Evolutionary conservation across 331 rosid species (phyloP).

Genomic region (Malus hybrid): DNA sequence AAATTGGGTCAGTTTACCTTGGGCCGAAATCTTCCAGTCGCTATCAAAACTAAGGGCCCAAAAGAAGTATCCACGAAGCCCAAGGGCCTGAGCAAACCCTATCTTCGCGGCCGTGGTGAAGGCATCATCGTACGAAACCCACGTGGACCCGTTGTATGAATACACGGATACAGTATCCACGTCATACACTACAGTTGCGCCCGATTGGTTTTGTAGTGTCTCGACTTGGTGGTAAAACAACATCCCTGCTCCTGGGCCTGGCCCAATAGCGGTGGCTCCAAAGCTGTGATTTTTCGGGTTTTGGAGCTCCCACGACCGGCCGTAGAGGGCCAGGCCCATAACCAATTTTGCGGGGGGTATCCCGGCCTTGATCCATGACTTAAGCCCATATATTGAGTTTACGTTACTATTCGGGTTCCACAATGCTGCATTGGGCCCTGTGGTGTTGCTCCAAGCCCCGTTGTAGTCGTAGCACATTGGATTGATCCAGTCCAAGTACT

Average conservation of each 20-base stretch:
- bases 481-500: conserved; percentile 55
- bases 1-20: conserved; percentile 31
- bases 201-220: conserved; percentile 8
- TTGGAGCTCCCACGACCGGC: conserved; percentile 43
- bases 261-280: conserved; percentile 36
- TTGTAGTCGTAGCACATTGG: conserved; percentile 52
- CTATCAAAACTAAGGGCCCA: conserved; percentile 56
- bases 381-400: conserved; percentile 37
- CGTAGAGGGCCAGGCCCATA: conserved; percentile 63
- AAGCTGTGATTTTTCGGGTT: conserved; percentile 29
- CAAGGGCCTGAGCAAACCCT: conserved; percentile 58
- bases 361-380: conserved; percentile 59
- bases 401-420: conserved; percentile 37
- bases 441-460: conserved; percentile 48
- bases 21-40: conserved; percentile 45
- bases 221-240: conserved; percentile 29
- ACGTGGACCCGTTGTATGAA: conserved; percentile 25
- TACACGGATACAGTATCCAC: conserved; percentile 46
- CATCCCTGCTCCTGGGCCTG: conserved; percentile 48
- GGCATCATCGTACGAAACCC: conserved; percentile 56
- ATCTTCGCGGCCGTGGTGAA: conserved; percentile 26
- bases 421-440: conserved; percentile 49
- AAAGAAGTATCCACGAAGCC: conserved; percentile 72
- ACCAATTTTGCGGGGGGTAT: conserved; percentile 24
- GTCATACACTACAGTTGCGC: conserved; percentile 41